Evolutionary conservation across 371 early-diverging fungal genomes (phyloP).

Genomic region (Rhizopus sp.): DNA sequence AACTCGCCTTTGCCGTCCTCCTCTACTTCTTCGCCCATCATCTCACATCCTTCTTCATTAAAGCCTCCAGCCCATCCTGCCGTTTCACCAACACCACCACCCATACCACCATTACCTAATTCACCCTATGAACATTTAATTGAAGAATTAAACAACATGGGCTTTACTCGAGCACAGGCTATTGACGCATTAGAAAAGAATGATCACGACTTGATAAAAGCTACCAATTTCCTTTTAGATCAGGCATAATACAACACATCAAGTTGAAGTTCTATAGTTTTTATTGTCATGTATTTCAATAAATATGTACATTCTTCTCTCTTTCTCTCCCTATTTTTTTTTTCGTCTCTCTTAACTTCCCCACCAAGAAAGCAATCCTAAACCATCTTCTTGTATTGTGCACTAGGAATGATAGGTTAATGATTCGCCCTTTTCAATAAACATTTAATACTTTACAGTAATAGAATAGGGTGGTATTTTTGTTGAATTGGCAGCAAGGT

Average conservation of each 20-base stretch:
- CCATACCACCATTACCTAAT: constrained; percentile 16
- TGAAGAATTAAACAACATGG: constrained; percentile 73
- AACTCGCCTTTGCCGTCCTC: constrained; percentile 16
- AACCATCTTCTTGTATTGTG: constrained; percentile 71
- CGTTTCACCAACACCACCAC: constrained; percentile 10
- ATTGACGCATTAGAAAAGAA: constrained; percentile 78
- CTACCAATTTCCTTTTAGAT: constrained; percentile 83
- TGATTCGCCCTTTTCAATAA: neutral
- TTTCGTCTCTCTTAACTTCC: constrained; percentile 33
- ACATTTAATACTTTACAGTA: constrained; percentile 35
- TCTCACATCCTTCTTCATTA: constrained; percentile 10
- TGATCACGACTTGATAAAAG: constrained; percentile 75
- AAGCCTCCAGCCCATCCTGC: constrained; percentile 6
- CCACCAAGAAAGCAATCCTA: constrained; percentile 82
- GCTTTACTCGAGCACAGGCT: constrained; percentile 76
- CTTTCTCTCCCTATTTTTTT: neutral
- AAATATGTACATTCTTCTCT: neutral
- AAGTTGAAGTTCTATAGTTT: neutral
- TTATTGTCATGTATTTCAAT: constrained; percentile 1
- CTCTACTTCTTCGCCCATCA: constrained; percentile 17
- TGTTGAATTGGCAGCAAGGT: constrained; percentile 59
- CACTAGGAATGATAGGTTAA: constrained; percentile 42
- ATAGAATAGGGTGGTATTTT: constrained; percentile 64
- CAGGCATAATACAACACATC: constrained; percentile 22
- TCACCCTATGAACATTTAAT: constrained; percentile 20